These are phyloP conservation scores for Noccaea caerulescens DNA, from an alignment of 345 rosid species.

Conservation along the genomic window DNA sequence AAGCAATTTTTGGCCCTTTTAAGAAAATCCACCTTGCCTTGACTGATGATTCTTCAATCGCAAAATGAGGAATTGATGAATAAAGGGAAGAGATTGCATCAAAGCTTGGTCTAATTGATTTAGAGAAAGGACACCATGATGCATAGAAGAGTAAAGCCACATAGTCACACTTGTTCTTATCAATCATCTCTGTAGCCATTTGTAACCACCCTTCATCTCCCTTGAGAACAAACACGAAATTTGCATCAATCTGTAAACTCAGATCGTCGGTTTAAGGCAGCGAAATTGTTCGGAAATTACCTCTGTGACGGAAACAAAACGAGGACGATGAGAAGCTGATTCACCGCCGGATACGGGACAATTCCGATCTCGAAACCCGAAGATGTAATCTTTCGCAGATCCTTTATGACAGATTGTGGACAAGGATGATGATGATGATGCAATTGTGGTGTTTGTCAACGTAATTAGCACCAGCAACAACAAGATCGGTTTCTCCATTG, in stretches of 20 bases:
- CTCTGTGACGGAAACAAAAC: conserved; percentile 59
- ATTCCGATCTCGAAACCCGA: conserved; percentile 51
- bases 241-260: not conserved
- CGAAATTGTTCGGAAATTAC: conserved; percentile 37
- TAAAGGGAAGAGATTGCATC: conserved; percentile 58
- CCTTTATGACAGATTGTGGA: conserved; percentile 50
- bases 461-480: conserved; percentile 27
- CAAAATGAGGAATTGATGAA: conserved; percentile 68
- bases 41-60: conserved; percentile 72
- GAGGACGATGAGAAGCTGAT: conserved; percentile 18
- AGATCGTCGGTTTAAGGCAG: not conserved
- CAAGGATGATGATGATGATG: not conserved
- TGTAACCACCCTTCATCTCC: conserved; percentile 75
- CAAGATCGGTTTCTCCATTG: conserved; percentile 41
- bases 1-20: not conserved
- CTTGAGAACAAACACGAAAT: conserved; percentile 42
- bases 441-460: conserved; percentile 34
- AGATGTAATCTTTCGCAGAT: conserved; percentile 53
- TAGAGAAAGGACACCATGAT: conserved; percentile 88
- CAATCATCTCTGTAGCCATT: conserved; percentile 59
- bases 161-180: conserved; percentile 53
- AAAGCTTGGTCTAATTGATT: conserved; percentile 65
- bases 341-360: conserved; percentile 31
- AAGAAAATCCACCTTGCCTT: conserved; percentile 65
- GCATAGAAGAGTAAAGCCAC: conserved; percentile 91